These are phyloP conservation scores for Mycena olivaceomarginata DNA, from an alignment of 768 basidiomycete species.

Conservation along the genomic window DNA sequence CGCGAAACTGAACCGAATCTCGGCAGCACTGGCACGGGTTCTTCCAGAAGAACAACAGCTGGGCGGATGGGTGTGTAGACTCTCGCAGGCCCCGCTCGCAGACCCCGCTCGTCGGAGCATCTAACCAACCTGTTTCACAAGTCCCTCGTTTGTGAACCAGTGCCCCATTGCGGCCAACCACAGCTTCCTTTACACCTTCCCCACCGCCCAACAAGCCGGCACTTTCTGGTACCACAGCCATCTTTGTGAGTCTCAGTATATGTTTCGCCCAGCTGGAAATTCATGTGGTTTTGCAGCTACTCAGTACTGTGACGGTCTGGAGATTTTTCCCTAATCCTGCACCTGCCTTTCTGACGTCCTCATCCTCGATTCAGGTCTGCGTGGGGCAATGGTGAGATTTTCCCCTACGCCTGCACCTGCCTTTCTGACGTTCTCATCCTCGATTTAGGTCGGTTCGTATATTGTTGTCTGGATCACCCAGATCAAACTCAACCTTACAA, in stretches of 20 bases:
- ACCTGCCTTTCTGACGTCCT: too few species aligned
- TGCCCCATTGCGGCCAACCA: slow-evolving; percentile 51
- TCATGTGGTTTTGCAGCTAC: slow-evolving; percentile 4
- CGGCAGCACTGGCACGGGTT: slow-evolving; percentile 48
- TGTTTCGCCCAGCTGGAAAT: too few species aligned
- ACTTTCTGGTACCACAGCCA: slow-evolving; percentile 35
- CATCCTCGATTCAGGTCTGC: too few species aligned
- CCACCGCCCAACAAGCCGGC: slow-evolving; percentile 15
- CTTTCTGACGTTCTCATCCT: too few species aligned
- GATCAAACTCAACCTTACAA: too few species aligned
- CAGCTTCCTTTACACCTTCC: slow-evolving; percentile 53
- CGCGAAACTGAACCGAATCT: too few species aligned
- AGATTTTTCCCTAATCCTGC: too few species aligned
- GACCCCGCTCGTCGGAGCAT: background rate
- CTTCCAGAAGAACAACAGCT: slow-evolving; percentile 48
- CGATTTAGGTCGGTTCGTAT: too few species aligned
- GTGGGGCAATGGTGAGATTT: too few species aligned
- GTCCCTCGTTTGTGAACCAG: slow-evolving; percentile 35
- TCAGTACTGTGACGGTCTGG: slow-evolving; percentile 15
- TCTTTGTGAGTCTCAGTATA: slow-evolving; percentile 14
- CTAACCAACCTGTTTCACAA: background rate
- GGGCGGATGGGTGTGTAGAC: slow-evolving; percentile 47
- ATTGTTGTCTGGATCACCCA: too few species aligned
- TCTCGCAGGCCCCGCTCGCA: background rate
- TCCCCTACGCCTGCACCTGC: too few species aligned